Evolutionary conservation across 1,139 yeast genomes (phyloP).

Genomic region (Diutina neorugosa): DNA sequence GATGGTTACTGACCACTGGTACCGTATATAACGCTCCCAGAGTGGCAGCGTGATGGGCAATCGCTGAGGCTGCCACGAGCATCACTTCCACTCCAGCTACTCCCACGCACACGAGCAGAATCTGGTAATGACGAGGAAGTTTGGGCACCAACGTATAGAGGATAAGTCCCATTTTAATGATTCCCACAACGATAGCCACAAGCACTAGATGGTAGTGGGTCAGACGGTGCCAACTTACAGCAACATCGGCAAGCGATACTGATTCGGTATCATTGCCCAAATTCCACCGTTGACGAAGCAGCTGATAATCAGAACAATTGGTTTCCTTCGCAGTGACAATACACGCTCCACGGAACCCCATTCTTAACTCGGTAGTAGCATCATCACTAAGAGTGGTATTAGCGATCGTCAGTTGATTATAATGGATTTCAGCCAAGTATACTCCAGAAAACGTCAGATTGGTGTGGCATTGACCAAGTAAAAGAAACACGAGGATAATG

Average conservation of each 20-base stretch:
- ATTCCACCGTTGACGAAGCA: conserved; percentile 4
- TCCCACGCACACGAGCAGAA: conserved; percentile 21
- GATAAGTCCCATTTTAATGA: conserved; percentile 27
- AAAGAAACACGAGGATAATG: conserved; percentile 9
- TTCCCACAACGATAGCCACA: conserved; percentile 32
- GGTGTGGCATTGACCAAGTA: conserved; percentile 9
- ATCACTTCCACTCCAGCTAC: conserved; percentile 28
- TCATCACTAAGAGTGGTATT: not conserved
- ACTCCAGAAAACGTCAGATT: conserved; percentile 7
- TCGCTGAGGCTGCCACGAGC: conserved; percentile 59
- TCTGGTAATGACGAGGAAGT: conserved; percentile 29
- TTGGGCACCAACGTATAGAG: conserved; percentile 36
- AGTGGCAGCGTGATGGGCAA: conserved; percentile 55
- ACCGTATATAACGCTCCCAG: conserved; percentile 32
- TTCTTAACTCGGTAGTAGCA: conserved; percentile 6
- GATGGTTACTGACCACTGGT: conserved; percentile 38
- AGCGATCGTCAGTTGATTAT: not conserved
- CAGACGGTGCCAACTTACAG: conserved; percentile 6
- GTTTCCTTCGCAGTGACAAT: conserved; percentile 7
- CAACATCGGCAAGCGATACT: conserved; percentile 6
- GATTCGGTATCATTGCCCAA: not conserved
- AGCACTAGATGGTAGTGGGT: conserved; percentile 23
- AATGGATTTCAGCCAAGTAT: conserved; percentile 7
- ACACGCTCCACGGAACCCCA: conserved; percentile 9
- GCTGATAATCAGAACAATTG: conserved; percentile 6